Base-by-base conservation (phyloP, 352 stramenopile genomes). In the Phytophthora ramorum region DNA sequence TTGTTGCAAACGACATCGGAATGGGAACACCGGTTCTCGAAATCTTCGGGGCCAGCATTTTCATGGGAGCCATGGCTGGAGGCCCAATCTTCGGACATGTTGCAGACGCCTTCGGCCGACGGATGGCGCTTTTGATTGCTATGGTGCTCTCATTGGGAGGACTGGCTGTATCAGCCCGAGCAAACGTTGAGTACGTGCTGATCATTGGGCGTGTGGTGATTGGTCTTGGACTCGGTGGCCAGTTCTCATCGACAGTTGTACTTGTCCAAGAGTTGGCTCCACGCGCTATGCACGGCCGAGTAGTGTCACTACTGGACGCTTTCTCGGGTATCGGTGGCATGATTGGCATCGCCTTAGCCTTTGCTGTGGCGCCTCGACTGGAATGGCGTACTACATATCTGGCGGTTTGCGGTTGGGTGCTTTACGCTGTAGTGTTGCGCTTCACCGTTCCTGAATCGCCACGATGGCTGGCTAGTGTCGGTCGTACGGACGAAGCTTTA, bases 241-340 rank as follows among this genome's bases (percentile, higher is more conserved):
- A 80, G 22, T 24, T 75, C 3, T 66, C 73, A 34, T 61, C 66
- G 1, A 66, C 69, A 3, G 48, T 66, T 14, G 66, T 60, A 7
- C 34, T 80, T 4, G 43, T 78, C 20, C 70, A 73, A 26, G 73
- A 80, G 28, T 48, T 80, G 16, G 38, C 49, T 2, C 73, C 73
- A 17, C 63, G 43, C 16, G 8, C 22, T 8, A 67, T 60, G 28
- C 68, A 57, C 3, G 67, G 68, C 24, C 58, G 59, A 5, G 41
- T 73, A 16, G 62, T 78, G 26, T 69, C 69, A 16, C 22, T 75
- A n/a, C 52, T 80, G 2, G 67, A 77, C 16, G 66, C 56, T 2
- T 75, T 75, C 40, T 60, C 47, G 24, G 60, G 68, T 14, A 24
- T 75, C n/a, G 69, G 72, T 5, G 58, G 55, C 19, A 58, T 73